phyloP scores from a whole-genome alignment of 164 flowering plant genomes.

The Vitis amurensis region DNA sequence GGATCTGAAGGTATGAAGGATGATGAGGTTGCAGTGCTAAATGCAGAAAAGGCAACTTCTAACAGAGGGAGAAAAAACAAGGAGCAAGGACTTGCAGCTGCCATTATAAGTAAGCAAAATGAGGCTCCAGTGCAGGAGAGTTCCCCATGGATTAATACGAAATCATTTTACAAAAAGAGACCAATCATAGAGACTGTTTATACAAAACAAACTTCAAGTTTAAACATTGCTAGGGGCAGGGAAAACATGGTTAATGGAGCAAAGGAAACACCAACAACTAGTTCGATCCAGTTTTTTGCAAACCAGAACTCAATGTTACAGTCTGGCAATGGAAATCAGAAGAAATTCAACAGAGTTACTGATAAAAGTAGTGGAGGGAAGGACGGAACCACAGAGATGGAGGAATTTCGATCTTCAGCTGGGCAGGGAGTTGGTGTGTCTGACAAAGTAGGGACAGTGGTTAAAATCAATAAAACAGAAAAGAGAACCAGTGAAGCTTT shows the following conservation, averaged over 20 bases:
- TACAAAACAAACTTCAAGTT: slow-evolving; percentile 22
- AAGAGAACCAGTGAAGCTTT: slow-evolving; percentile 43
- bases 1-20: slow-evolving; percentile 30
- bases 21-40: slow-evolving; percentile 16
- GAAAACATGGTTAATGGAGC: slow-evolving; percentile 17
- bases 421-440: slow-evolving; percentile 26
- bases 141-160: slow-evolving; percentile 53
- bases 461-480: slow-evolving; percentile 27
- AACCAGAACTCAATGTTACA: slow-evolving; percentile 28
- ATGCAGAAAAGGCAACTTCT: slow-evolving; percentile 22
- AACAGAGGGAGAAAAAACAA: slow-evolving; percentile 20
- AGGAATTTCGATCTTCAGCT: slow-evolving; percentile 37
- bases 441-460: slow-evolving; percentile 23
- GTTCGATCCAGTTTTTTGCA: slow-evolving; percentile 31
- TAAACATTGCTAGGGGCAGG: slow-evolving; percentile 15
- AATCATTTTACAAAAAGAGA: slow-evolving; percentile 27
- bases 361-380: slow-evolving; percentile 25
- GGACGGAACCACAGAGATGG: slow-evolving; percentile 24
- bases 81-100: slow-evolving; percentile 9
- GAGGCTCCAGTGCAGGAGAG: slow-evolving; percentile 25
- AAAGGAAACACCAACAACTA: slow-evolving; percentile 20
- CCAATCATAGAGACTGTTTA: slow-evolving; percentile 23
- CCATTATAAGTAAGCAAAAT: slow-evolving; percentile 23
- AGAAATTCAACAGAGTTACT: slow-evolving; percentile 22
- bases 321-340: slow-evolving; percentile 23